Base-by-base conservation (phyloP, 2,329 filamentous ascomycete species). In the Fusarium annulatum region DNA sequence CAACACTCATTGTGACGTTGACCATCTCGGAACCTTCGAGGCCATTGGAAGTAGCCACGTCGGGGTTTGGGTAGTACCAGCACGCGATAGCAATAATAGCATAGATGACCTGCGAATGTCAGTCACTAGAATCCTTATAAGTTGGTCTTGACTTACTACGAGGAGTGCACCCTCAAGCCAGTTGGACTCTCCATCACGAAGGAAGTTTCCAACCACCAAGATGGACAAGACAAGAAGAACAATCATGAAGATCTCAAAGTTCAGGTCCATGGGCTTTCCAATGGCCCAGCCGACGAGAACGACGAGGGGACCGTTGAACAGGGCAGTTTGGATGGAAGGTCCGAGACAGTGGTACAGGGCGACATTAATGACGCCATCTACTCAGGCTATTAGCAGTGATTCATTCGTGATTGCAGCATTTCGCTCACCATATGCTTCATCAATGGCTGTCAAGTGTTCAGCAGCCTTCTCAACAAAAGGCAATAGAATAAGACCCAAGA, bases 161-260 rank as follows among this genome's bases (percentile, higher is more conserved):
- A 92, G 91, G 18, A 95, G 85, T 16, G 87, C 87, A 4, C 93
- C 93, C 79, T 95, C 93, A 3, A 95, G 86, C 79, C 93, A 95
- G 78, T 94, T 94, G 34, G 89, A 92, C 81, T 93, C 92, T 53
- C 90, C 89, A 75, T 95, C 93, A 28, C 92, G 86, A 46, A 95
- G 83, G 81, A 95, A 94, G 69, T 92, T 93, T 4, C 93, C 92
- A 52, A 94, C 91, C 0, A 93, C 91, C 19, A 95, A 82, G 64
- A 94, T 93, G 4, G 91, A 90, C 38, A 95, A 84, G n/a, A 95
- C 90, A 2, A 95, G 83, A 10, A 93, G 84, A 21, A 91, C 88
- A n/a, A 93, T 87, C 84, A 93, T 92, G 83, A 95, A 95, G 21
- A 93, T 88, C 75, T 94, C 91, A 77, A 95, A 94, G 76, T 93